A percentile compares a stretch with the other conserved stretches of the same genome.
Conservation (phyloP, 177 flowering plant species). For the Vitis hybrid region DNA sequence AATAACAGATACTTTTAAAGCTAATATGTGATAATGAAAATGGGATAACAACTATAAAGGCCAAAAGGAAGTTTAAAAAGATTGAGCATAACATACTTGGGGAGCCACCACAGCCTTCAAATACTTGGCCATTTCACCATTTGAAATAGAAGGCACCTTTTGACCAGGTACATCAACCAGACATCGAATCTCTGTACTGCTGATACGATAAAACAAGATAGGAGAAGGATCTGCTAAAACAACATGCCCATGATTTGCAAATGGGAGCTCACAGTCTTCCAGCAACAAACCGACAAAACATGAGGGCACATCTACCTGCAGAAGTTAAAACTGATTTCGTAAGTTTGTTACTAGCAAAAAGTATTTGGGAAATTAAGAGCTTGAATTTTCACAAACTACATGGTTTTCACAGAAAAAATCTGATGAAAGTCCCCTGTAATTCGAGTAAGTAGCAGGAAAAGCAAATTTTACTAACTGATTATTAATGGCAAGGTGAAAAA, state of each 20-base stretch:
- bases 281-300: conserved; percentile 49
- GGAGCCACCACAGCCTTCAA: conserved; percentile 49
- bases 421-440: background rate
- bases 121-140: conserved; percentile 60
- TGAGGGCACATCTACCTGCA: conserved; percentile 49
- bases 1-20: background rate
- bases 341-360: background rate
- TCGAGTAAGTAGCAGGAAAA: background rate
- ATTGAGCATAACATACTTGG: conserved; percentile 26
- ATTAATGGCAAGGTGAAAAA: background rate
- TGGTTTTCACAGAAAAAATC: background rate
- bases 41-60: background rate
- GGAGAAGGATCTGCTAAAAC: conserved; percentile 46
- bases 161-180: conserved; percentile 61
- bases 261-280: conserved; percentile 43
- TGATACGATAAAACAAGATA: conserved; percentile 44
- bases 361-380: background rate
- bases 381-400: background rate
- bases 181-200: conserved; percentile 50
- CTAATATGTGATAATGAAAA: background rate
- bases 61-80: background rate
- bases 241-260: conserved; percentile 49
- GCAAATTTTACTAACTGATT: background rate
- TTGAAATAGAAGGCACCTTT: conserved; percentile 58
- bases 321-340: background rate